Evolutionary conservation across 176 grass and related monocot genomes (phyloP).

Genomic region (Oryza glaberrima): DNA sequence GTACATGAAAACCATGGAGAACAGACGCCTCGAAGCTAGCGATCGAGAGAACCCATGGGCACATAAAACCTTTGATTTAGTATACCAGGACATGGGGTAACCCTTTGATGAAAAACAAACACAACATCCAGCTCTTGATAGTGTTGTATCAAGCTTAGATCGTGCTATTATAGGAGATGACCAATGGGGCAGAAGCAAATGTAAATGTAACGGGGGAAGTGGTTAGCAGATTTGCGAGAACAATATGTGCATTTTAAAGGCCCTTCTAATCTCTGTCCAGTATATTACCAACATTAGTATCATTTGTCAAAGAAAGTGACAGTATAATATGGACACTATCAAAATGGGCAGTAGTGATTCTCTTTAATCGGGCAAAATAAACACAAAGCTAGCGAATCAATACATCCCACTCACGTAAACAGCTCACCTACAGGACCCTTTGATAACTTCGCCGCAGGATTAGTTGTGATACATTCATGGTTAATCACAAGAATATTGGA

Average conservation of each 20-base stretch:
- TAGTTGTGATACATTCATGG: conserved; percentile 4
- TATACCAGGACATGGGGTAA: not conserved
- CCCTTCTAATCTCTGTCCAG: conserved; percentile 11
- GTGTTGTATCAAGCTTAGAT: not conserved
- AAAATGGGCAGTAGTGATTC: conserved; percentile 23
- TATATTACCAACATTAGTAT: conserved; percentile 20
- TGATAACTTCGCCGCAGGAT: conserved; percentile 28
- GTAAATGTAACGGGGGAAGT: not conserved
- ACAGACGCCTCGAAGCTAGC: not conserved
- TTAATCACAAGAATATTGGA: conserved; percentile 87
- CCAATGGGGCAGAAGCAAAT: not conserved
- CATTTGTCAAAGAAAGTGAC: conserved; percentile 16
- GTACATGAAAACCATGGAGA: not conserved
- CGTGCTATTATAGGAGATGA: not conserved
- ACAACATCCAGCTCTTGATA: not conserved
- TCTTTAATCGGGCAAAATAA: conserved; percentile 7
- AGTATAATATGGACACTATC: conserved; percentile 9
- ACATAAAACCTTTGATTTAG: not conserved
- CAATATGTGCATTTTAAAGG: not conserved
- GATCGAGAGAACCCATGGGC: not conserved
- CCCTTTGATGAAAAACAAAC: not conserved
- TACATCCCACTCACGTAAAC: conserved; percentile 39
- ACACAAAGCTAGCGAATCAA: conserved; percentile 22
- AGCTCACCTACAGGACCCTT: conserved; percentile 40
- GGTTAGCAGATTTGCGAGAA: not conserved